Base-by-base conservation (phyloP, 768 basidiomycete species). In the Coprinopsis cinerea region DNA sequence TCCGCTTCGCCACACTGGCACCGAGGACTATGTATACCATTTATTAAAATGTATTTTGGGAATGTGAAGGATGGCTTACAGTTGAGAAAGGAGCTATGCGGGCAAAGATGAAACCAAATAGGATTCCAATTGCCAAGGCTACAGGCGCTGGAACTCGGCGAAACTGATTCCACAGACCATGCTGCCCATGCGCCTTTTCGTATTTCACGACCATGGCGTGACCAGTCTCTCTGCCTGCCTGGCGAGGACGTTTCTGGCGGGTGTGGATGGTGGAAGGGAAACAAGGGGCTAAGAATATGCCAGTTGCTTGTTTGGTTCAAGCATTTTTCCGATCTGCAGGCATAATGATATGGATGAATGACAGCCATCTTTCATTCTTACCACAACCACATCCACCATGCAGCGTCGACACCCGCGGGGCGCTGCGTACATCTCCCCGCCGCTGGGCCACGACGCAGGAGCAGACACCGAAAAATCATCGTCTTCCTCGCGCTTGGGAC, bases 91-190 rank as follows among this genome's bases (percentile, higher is more conserved):
- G 77, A 45, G 77, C 41, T 1, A 75, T 55, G 20, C 76, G 67
- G 4, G 83, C 75, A 35, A 87, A 65, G 25, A 86, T 44, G 35
- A 85, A 64, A 20, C 85, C 85, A 23, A 81, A 63, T 23, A 84
- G 52, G 4, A 89, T 64, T 27, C 86, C 88, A 51, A 88, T 61
- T 44, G 76, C 61, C 28, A 89, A 57, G 2, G 79, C 82, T 13
- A 78, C 52, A 1, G 80, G 71, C 1, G 81, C 75, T 7, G 83
- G 77, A 37, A 82, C 62, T 43, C 74, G 68, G 40, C 70, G 70
- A 25, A 77, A 54, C 66, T 72, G 61, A 34, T 51, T 48, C 25
- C 51, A 28, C 14, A 62, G 15, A 6, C 44, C 44, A 13, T 10
- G 4, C 11, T 43, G 41, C 22, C 27, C 28, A 27, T 28, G 20